Conservation (phyloP, 495 filamentous ascomycete genomes). For the Penicillium simplicissimum region DNA sequence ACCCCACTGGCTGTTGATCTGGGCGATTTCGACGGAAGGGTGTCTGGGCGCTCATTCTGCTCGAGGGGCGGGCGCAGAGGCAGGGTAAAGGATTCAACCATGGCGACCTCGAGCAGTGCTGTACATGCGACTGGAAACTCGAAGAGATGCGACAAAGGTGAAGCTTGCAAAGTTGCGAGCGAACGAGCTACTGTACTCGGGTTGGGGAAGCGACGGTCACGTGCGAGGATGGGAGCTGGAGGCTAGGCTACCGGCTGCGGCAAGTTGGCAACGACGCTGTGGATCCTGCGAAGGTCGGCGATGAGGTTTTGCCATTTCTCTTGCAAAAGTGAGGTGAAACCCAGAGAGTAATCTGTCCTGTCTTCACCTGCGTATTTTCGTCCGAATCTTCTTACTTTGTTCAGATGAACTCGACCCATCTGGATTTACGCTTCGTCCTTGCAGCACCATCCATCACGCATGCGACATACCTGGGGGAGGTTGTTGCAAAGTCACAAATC, state of each 20-base stretch:
- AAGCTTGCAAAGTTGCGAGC: neutral
- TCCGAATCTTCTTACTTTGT: no score
- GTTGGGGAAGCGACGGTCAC: neutral
- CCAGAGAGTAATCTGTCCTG: no score
- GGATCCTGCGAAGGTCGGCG: neutral
- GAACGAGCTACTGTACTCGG: conserved; percentile 32
- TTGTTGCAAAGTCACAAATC: no score
- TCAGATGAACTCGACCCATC: no score
- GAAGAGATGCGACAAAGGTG: conserved; percentile 10
- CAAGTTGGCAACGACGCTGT: conserved; percentile 18
- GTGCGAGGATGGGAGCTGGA: neutral
- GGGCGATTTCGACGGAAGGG: conserved; percentile 67
- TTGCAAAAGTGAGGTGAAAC: neutral
- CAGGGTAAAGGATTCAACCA: conserved; percentile 56
- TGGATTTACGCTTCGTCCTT: no score
- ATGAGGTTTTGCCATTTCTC: neutral
- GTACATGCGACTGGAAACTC: neutral
- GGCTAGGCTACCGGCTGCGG: conserved; percentile 31
- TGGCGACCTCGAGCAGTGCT: conserved; percentile 16
- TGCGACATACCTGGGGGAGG: no score
- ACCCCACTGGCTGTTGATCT: conserved; percentile 73
- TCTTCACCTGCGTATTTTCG: no score
- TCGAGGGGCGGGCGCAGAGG: conserved; percentile 64
- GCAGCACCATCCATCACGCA: no score
- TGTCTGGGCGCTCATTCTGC: conserved; percentile 55